Evolutionary conservation across 2,329 filamentous ascomycete species (phyloP).

Genomic region (Lachnellula cervina): DNA sequence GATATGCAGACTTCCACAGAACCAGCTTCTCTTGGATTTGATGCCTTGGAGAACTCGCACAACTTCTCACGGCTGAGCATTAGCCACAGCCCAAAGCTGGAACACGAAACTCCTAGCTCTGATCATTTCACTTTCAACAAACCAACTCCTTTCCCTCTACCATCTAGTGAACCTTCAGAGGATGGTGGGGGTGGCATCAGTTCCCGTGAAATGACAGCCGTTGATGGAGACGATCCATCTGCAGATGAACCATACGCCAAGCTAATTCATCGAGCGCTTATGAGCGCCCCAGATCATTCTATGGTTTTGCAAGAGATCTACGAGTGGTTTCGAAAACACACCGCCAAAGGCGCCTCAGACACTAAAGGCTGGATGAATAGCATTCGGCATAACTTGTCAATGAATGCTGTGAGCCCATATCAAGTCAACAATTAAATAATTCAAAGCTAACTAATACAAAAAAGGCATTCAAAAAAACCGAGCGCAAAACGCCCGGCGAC

Average conservation of each 20-base stretch:
- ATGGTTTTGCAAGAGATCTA: slow-evolving; percentile 87
- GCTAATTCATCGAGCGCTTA: slow-evolving; percentile 72
- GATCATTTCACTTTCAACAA: slow-evolving; percentile 6
- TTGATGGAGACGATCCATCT: slow-evolving; percentile 27
- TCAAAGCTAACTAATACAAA: background rate
- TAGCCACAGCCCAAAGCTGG: slow-evolving; percentile 18
- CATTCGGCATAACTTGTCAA: slow-evolving; percentile 90
- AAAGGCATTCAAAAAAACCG: slow-evolving; percentile 52
- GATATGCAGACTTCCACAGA: slow-evolving; percentile 1
- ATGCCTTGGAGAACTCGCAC: slow-evolving; percentile 10
- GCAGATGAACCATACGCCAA: slow-evolving; percentile 69
- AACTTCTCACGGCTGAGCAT: slow-evolving; percentile 17
- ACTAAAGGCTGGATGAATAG: slow-evolving; percentile 88
- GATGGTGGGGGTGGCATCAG: slow-evolving; percentile 29
- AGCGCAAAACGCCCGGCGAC: slow-evolving; percentile 37
- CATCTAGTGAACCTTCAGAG: slow-evolving; percentile 21
- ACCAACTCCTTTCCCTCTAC: slow-evolving; percentile 8
- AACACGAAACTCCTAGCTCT: slow-evolving; percentile 7
- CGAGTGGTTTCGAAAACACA: slow-evolving; percentile 80
- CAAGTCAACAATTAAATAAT: slow-evolving; percentile 31
- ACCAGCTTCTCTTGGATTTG: slow-evolving; percentile 3
- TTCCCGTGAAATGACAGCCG: slow-evolving; percentile 24
- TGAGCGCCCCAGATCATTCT: slow-evolving; percentile 58
- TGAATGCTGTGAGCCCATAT: slow-evolving; percentile 72
- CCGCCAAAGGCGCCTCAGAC: slow-evolving; percentile 60